phyloP scores from a whole-genome alignment of 352 stramenopile genomes.

The Aphanomyces astaci region DNA sequence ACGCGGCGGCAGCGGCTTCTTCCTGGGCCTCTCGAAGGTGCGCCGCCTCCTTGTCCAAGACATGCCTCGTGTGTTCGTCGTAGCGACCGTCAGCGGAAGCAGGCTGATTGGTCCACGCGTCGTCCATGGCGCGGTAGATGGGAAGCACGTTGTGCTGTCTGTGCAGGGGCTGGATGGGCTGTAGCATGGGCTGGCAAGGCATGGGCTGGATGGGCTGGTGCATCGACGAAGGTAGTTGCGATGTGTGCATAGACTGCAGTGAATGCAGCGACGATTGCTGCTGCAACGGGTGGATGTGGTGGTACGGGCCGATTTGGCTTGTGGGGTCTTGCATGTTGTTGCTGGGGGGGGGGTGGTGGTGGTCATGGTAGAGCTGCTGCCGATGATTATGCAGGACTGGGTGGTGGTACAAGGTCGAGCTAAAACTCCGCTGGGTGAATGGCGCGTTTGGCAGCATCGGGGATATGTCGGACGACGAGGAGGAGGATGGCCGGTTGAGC shows the following conservation, averaged over 20 bases:
- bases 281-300: conserved; percentile 26
- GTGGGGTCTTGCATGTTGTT: conserved; percentile 18
- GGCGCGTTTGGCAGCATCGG: background rate
- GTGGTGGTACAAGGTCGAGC: conserved; percentile 15
- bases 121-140: background rate
- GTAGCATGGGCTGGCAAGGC: background rate
- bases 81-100: conserved; percentile 23
- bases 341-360: background rate
- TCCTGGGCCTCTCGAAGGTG: conserved; percentile 67
- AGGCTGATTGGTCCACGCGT: background rate
- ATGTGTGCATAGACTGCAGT: background rate
- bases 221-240: no score
- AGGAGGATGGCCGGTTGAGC: conserved; percentile 3
- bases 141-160: background rate
- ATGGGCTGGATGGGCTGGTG: conserved; percentile 11
- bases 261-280: background rate
- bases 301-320: conserved; percentile 20
- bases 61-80: conserved; percentile 35
- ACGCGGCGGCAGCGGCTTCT: conserved; percentile 63
- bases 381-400: background rate
- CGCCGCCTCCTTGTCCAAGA: conserved; percentile 49
- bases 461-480: background rate
- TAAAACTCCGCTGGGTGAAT: conserved; percentile 23
- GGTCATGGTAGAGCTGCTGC: conserved; percentile 3
- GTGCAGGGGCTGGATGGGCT: background rate